phyloP scores from a whole-genome alignment of 163 green algal species.

The Scenedesmus sp. region DNA sequence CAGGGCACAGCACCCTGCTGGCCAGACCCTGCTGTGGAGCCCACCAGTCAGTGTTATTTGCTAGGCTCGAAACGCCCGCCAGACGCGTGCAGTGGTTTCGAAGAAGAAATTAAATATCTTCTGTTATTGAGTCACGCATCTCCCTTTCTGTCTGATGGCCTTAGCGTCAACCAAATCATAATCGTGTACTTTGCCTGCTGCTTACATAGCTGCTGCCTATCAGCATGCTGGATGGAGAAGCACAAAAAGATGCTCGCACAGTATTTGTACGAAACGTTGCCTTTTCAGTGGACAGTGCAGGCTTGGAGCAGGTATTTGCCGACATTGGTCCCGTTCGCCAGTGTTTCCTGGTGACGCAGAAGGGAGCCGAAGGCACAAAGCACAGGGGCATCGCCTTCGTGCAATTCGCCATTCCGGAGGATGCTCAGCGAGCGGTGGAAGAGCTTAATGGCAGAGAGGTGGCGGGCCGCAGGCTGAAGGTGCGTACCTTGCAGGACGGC shows the following conservation, averaged over 20 bases:
- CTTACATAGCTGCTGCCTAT: background rate
- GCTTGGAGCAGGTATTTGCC: constrained; percentile 79
- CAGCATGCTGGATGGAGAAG: background rate
- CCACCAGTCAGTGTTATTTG: constrained; percentile 2
- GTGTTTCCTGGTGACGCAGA: constrained; percentile 85
- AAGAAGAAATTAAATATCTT: background rate
- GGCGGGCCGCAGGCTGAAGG: constrained; percentile 82
- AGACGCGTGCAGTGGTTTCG: background rate
- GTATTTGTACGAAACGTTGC: constrained; percentile 81
- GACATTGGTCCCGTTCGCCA: constrained; percentile 86
- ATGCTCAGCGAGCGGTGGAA: constrained; percentile 81
- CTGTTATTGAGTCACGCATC: background rate
- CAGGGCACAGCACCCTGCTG: background rate
- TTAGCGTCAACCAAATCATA: background rate
- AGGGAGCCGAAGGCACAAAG: constrained; percentile 59
- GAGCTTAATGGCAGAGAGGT: constrained; percentile 80
- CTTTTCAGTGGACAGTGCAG: constrained; percentile 69
- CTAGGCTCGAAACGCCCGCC: background rate
- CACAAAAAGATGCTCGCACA: constrained; percentile 63
- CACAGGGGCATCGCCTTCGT: constrained; percentile 92
- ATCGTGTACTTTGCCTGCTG: background rate
- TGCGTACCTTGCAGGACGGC: constrained; percentile 46
- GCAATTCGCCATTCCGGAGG: constrained; percentile 86
- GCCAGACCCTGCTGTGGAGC: constrained; percentile 1
- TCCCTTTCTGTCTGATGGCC: background rate